Evolutionary conservation across 140 eudicot species (phyloP).

Genomic region (Stevia rebaudiana): DNA sequence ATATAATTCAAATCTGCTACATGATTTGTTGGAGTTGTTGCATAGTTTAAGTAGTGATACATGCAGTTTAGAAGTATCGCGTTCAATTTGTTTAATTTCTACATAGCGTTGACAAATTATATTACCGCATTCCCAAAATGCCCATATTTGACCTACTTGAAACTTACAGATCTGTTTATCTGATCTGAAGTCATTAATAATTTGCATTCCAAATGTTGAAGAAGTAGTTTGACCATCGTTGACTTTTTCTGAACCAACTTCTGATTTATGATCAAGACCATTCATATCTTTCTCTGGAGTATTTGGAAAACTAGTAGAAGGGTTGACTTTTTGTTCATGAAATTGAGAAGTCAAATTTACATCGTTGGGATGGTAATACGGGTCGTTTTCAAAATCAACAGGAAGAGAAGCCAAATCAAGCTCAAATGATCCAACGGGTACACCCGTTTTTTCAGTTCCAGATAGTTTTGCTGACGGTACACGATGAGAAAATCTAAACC

Average conservation of each 20-base stretch:
- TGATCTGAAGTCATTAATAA: constrained; percentile 30
- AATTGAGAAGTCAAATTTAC: constrained; percentile 14
- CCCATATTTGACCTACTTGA: constrained; percentile 52
- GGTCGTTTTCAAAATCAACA: constrained; percentile 23
- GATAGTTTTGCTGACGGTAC: constrained; percentile 51
- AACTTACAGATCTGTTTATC: constrained; percentile 34
- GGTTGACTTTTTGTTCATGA: constrained; percentile 6
- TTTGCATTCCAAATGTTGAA: neutral
- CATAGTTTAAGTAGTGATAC: constrained; percentile 31
- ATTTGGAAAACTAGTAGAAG: neutral
- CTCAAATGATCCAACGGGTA: constrained; percentile 73
- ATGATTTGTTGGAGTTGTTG: neutral
- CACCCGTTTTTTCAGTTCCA: constrained; percentile 66
- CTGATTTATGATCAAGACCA: constrained; percentile 18
- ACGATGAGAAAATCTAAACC: constrained; percentile 69
- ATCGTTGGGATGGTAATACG: constrained; percentile 11
- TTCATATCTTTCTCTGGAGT: constrained; percentile 31
- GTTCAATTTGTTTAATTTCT: constrained; percentile 34
- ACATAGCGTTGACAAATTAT: constrained; percentile 32
- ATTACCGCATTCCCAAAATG: constrained; percentile 28
- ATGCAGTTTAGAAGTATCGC: constrained; percentile 16
- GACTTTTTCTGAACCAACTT: constrained; percentile 7
- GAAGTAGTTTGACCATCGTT: constrained; percentile 15
- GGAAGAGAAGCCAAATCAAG: constrained; percentile 89
- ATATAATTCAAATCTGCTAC: neutral